phyloP scores from a whole-genome alignment of 225 moss, liverwort and hornwort species.

The Neckera pumila region DNA sequence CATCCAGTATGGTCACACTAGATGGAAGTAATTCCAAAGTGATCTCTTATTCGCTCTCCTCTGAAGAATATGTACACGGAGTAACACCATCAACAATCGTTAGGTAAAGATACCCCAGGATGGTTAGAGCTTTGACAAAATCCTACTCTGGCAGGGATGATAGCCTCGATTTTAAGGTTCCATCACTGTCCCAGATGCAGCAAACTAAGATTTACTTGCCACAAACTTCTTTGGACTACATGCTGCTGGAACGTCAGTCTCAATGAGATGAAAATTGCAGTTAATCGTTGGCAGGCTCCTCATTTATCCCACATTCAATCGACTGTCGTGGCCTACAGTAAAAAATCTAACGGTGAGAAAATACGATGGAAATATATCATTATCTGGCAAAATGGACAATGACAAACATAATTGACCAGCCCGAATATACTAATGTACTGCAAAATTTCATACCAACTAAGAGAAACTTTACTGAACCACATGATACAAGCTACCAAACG shows the following conservation, averaged over 20 bases:
- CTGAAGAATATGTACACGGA: not conserved
- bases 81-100: not conserved
- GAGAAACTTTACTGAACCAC: not conserved
- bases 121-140: not conserved
- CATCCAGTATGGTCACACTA: not conserved
- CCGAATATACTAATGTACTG: not conserved
- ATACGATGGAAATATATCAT: not conserved
- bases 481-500: not conserved
- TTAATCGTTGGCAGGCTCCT: not conserved
- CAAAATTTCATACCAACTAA: not conserved
- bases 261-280: not conserved
- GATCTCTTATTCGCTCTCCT: not conserved
- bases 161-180: not conserved
- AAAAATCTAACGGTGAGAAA: not conserved
- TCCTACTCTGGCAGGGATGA: not conserved
- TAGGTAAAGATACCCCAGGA: not conserved
- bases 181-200: not conserved
- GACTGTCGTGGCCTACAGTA: not conserved
- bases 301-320: constrained; percentile 2
- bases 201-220: not conserved
- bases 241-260: not conserved
- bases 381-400: not conserved
- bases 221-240: not conserved
- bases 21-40: constrained; percentile 5
- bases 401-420: not conserved